Percentiles rank a stretch among this genome's conserved stretches.
These are phyloP conservation scores for Trichoderma citrinoviride DNA, from an alignment of 2,329 filamentous ascomycete genomes.

Conservation along the genomic window DNA sequence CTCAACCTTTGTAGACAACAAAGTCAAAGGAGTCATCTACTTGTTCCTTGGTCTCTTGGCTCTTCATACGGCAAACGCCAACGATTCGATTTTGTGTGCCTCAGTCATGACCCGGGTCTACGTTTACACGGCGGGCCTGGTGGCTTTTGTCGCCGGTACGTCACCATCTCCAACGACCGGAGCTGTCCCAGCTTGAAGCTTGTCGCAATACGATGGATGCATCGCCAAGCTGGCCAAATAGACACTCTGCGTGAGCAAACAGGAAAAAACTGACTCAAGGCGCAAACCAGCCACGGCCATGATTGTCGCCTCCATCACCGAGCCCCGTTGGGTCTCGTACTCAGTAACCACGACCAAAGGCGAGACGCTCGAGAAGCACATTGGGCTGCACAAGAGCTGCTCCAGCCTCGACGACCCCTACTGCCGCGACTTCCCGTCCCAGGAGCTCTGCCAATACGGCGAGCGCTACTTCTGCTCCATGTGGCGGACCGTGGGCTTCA, in stretches of 20 bases:
- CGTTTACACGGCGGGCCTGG: slow-evolving; percentile 44
- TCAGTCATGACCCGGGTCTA: slow-evolving; percentile 43
- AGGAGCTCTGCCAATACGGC: slow-evolving; percentile 36
- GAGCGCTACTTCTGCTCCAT: slow-evolving; percentile 81
- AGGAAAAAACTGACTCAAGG: neutral
- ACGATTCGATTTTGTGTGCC: neutral
- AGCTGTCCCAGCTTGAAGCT: neutral
- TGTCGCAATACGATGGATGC: neutral
- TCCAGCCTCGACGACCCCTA: slow-evolving; percentile 61
- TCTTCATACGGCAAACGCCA: neutral
- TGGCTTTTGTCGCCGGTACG: slow-evolving; percentile 45
- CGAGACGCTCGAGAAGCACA: slow-evolving; percentile 53
- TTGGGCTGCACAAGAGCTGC: slow-evolving; percentile 81
- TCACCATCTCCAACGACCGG: slow-evolving; percentile 22
- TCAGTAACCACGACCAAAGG: slow-evolving; percentile 50
- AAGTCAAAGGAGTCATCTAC: neutral
- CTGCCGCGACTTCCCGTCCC: slow-evolving; percentile 48
- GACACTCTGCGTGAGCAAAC: neutral
- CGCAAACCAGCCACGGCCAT: slow-evolving; percentile 60
- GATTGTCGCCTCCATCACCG: slow-evolving; percentile 66
- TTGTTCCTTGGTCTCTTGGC: neutral
- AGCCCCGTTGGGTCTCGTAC: slow-evolving; percentile 71
- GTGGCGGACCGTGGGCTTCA: slow-evolving; percentile 85
- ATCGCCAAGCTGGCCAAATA: slow-evolving; percentile 1
- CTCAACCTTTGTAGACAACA: neutral